These are phyloP conservation scores for Acer negundo DNA, from an alignment of 345 rosid genomes.

Conservation along the genomic window DNA sequence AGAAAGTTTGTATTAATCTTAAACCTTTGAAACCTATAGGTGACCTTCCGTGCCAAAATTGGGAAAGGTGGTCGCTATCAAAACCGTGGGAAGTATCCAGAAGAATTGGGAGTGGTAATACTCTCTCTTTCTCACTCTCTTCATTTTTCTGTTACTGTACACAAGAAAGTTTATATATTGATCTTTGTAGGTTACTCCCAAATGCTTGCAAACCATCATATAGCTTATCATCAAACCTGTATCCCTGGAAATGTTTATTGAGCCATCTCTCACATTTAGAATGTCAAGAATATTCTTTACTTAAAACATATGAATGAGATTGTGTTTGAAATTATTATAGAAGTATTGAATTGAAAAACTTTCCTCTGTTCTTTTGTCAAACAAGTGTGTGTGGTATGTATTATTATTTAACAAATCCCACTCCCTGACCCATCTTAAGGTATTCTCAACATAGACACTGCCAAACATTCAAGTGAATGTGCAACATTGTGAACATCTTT, in stretches of 20 bases:
- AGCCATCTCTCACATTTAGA: no score
- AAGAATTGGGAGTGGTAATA: slow-evolving; percentile 90
- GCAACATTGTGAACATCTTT: neutral
- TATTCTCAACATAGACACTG: neutral
- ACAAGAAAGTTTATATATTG: neutral
- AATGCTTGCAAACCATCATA: neutral
- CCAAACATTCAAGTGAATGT: neutral
- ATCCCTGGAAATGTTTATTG: slow-evolving; percentile 4
- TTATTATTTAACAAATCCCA: neutral
- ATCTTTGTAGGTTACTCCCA: neutral
- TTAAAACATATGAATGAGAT: neutral
- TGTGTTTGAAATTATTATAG: neutral
- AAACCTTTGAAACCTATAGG: slow-evolving; percentile 49
- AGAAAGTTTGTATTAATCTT: slow-evolving; percentile 17
- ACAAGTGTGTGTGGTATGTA: neutral
- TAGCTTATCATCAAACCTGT: neutral
- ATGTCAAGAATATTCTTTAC: neutral
- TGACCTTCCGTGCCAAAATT: slow-evolving; percentile 96
- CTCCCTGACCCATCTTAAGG: neutral
- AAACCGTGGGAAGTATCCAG: slow-evolving; percentile 72
- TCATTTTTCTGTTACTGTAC: neutral
- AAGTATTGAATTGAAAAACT: neutral
- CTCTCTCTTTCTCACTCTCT: slow-evolving; percentile 13
- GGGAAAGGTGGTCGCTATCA: slow-evolving; percentile 62
- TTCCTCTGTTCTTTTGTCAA: neutral